Base-by-base conservation (phyloP, 73 alveolate genomes). In the Paramecium primaurelia region DNA sequence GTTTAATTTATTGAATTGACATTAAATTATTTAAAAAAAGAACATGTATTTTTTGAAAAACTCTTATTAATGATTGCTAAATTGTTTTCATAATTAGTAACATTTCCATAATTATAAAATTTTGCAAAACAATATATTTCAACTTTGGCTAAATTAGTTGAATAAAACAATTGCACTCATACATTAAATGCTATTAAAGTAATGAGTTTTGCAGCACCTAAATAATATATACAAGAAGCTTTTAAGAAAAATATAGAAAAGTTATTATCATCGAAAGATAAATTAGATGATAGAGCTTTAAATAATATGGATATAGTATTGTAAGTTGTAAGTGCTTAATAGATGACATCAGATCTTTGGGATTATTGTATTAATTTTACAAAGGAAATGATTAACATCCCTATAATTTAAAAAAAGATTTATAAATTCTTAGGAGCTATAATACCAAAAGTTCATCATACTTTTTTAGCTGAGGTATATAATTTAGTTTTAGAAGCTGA, bases 261-360 rank as follows among this genome's bases (percentile, higher is more conserved):
- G 45, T 42, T 80, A 22, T 10, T 45, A 2, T 25, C 18, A 20
- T 25, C 36, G n/a, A 80, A 80, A 89, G 92, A 34, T 8, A 73
- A 69, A 34, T 54, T 89, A 38, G 88, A 89, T 30, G 71, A 40
- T 38, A 71, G 34, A 51, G 34, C 77, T 11, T 47, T 89, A 16
- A 71, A 71, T 18, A 89, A 77, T 8, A 71, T 89, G 86, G 94
- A 89, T 47, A 89, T 89, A 59, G 75, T 71, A 28, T 25, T 89
- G 32, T 71, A 77, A 26, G 94, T 89, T 6, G 86, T 64, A 40
- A 16, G 59, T 30, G 86, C 94, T 1, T 59, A 58, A 64, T 22
- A 68, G 37, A 58, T 89, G 68, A 71, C 68, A 16, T 58, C 69
- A 42, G 94, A 89, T 16, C 58, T 77, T 71, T 89, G 94, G 94